A percentile compares a stretch with the other conserved stretches of the same genome.
phyloP scores from a whole-genome alignment of 352 stramenopile species.

The Elongisporangium prolatum region DNA sequence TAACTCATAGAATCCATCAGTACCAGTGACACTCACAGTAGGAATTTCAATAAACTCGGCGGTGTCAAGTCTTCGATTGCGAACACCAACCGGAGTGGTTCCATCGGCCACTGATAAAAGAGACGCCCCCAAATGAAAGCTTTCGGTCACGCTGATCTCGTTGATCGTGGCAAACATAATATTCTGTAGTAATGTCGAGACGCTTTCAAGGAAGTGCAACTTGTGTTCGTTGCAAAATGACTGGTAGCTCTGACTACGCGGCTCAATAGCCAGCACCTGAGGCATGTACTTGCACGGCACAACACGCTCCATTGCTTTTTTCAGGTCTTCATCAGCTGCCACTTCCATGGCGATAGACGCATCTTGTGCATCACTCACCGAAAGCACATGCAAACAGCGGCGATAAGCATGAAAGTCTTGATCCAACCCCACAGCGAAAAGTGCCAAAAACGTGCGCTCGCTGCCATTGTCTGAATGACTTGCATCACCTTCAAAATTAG shows the following conservation, averaged over 20 bases:
- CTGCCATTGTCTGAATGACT: neutral
- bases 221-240: constrained; percentile 34
- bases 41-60: constrained; percentile 28
- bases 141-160: constrained; percentile 24
- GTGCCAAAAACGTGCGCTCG: constrained; percentile 24
- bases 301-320: constrained; percentile 32
- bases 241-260: constrained; percentile 30
- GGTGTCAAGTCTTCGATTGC: constrained; percentile 27
- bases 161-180: constrained; percentile 69
- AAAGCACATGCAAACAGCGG: constrained; percentile 49
- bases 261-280: constrained; percentile 41
- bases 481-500: constrained; percentile 4
- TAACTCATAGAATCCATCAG: constrained; percentile 21
- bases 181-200: constrained; percentile 49
- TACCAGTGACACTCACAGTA: neutral
- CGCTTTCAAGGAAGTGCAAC: constrained; percentile 48
- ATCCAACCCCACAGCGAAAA: constrained; percentile 60
- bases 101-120: constrained; percentile 8
- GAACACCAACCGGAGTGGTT: constrained; percentile 9
- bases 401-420: constrained; percentile 63
- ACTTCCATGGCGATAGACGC: constrained; percentile 17
- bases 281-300: constrained; percentile 40
- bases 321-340: constrained; percentile 24
- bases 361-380: constrained; percentile 12
- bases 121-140: constrained; percentile 20